Evolutionary conservation across 2,329 filamentous ascomycete genomes (phyloP).

Genomic region (Monilinia aucupariae): DNA sequence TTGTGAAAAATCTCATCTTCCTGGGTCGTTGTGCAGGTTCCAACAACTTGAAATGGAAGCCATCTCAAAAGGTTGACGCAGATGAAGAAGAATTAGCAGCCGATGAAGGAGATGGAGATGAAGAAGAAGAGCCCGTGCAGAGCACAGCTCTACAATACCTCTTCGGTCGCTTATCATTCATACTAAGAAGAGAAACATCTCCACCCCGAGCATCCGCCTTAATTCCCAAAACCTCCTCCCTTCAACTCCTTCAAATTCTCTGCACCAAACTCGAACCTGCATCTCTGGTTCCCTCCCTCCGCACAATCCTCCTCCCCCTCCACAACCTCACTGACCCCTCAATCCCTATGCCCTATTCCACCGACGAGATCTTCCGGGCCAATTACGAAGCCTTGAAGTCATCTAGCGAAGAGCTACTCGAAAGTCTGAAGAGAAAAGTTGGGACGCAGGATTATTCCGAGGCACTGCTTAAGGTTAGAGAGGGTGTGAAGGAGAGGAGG

Average conservation of each 20-base stretch:
- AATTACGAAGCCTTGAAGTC: constrained; percentile 66
- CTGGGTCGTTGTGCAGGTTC: constrained; percentile 61
- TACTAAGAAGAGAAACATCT: constrained; percentile 69
- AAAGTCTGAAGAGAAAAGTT: constrained; percentile 75
- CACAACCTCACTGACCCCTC: constrained; percentile 79
- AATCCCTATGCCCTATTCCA: constrained; percentile 65
- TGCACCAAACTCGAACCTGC: constrained; percentile 54
- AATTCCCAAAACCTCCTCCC: constrained; percentile 67
- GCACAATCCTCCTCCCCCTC: constrained; percentile 60
- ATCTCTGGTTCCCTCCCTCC: constrained; percentile 57
- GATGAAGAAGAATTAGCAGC: constrained; percentile 39
- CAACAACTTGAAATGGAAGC: constrained; percentile 47
- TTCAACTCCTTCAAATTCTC: constrained; percentile 69
- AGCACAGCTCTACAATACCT: constrained; percentile 64
- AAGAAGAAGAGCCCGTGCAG: constrained; percentile 32
- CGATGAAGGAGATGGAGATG: constrained; percentile 30
- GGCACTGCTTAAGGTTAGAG: constrained; percentile 66
- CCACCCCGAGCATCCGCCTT: constrained; percentile 57
- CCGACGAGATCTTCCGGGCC: constrained; percentile 62
- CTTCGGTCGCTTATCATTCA: constrained; percentile 69
- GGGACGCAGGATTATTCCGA: constrained; percentile 76
- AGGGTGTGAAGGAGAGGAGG: constrained; percentile 64
- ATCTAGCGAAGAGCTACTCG: constrained; percentile 71
- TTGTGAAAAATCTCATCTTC: constrained; percentile 77
- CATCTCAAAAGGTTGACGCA: constrained; percentile 39